Evolutionary conservation across 106 monocot species (phyloP).

Genomic region (Chionographis japonica): DNA sequence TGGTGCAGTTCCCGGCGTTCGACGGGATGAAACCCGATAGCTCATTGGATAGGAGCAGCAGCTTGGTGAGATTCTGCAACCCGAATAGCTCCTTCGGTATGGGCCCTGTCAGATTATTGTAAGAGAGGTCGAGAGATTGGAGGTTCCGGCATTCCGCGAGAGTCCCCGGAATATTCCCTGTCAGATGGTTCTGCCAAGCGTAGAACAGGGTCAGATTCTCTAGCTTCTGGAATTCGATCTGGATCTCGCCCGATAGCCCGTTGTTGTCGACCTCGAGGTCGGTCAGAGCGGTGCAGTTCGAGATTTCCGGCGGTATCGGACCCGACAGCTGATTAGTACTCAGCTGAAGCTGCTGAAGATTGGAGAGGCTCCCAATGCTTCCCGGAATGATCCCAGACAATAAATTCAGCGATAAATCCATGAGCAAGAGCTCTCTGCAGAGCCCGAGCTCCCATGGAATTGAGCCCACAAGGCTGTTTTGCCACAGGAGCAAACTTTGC

Average conservation of each 20-base stretch:
- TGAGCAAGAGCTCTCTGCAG: conserved; percentile 43
- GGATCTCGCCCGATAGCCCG: conserved; percentile 63
- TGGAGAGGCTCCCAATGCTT: conserved; percentile 44
- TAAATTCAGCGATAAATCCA: conserved; percentile 77
- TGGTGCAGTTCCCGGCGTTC: conserved; percentile 78
- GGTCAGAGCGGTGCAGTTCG: conserved; percentile 53
- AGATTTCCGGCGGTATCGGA: conserved; percentile 51
- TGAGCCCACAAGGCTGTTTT: conserved; percentile 67
- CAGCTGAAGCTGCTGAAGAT: conserved; percentile 71
- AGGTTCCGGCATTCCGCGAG: conserved; percentile 57
- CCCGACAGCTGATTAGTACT: conserved; percentile 78
- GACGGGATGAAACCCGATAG: conserved; percentile 76
- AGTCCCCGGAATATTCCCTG: conserved; percentile 58
- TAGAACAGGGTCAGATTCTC: conserved; percentile 63
- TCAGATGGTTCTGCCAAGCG: conserved; percentile 87
- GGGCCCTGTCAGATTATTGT: conserved; percentile 68
- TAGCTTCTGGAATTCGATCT: conserved; percentile 53
- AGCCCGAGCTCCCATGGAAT: conserved; percentile 70
- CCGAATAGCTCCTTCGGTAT: conserved; percentile 64
- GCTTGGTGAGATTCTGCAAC: conserved; percentile 73
- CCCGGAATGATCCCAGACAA: conserved; percentile 63
- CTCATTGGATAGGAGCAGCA: conserved; percentile 74
- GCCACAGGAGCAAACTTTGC: conserved; percentile 82
- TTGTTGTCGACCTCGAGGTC: conserved; percentile 93
- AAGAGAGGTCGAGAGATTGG: conserved; percentile 83